Evolutionary conservation across 371 early-diverging fungal genomes (phyloP), one percentile per base, ranked within the genome.

Genomic region (Mucor circinelloides): DNA sequence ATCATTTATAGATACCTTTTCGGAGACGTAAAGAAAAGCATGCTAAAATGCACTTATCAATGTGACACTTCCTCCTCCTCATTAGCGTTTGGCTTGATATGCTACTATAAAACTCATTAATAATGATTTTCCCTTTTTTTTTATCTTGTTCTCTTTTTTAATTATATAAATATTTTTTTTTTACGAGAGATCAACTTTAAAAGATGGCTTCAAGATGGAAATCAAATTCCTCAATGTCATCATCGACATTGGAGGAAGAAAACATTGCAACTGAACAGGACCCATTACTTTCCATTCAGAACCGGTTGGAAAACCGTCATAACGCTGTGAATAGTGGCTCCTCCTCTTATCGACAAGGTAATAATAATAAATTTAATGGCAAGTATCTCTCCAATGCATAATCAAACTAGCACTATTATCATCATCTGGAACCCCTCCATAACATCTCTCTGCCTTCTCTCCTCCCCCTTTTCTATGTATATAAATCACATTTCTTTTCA

Each of bases 201-300:
- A 63, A 21, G 42, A 66, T 66, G 67, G 23, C 60, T n/a, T 2
- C 56, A 55, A 21, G 44, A 13, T 60, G 67, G 61, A 60, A 55
- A 55, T 67, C 67, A 46, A 50, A 66, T 28, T 27, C 68, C 5
- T 57, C 68, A 7, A 50, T 17, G 17, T 42, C 46, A 19, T 58
- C 64, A 21, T 21, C 58, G 17, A 57, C 31, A 48, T 19, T 62
- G 31, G 36, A 46, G 34, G 62, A 62, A 17, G 31, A 50, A 21
- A 50, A 31, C 34, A 32, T 44, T 15, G 32, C 62, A 13, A 32
- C 23, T 6, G 68, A 68, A 31, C 58, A 63, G 17, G 68, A 68
- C 21, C 59, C 68, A 25, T 58, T 68, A 19, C 34, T 68, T 34
- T 28, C 58, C 15, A 68, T 55, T 28, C 46, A 57, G 7, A 21